Base-by-base conservation (phyloP, 1,284 basidiomycete species). In the Papiliotrema nemorosa region DNA sequence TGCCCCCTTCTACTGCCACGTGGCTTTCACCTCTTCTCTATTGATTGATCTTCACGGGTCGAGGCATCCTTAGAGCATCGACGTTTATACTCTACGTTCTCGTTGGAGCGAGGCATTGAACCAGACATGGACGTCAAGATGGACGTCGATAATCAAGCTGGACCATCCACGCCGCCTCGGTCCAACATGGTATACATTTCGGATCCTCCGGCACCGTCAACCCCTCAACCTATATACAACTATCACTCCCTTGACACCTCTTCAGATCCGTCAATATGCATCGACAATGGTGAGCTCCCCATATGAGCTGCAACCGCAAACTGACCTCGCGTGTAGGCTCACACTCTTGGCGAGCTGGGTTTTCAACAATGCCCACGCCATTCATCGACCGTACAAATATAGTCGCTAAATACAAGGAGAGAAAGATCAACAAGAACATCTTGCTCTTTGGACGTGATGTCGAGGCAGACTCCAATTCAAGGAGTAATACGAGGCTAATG, bases 311-410 rank as follows among this genome's bases (percentile, higher is more conserved):
- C 14, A 14, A 14, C 14, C 29, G 7, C 14, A 14, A 31, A 14
- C n/a, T 29, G 20, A 39, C 31, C 43, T 42, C 22, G 31, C 20
- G 13, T 27, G 18, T 52, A 78, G 78, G 93, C 52, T 84, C 90
- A 5, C 88, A 85, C 33, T 84, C 80, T 50, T 78, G 97, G 50
- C 84, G 92, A 38, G 97, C 90, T 64, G 94, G 93, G n/a, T 98
- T 90, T 73, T 76, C 76, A 3, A 70, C 67, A 4, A 69, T 73
- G 44, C 78, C 80, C 6, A 76, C 22, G 36, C 74, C 67, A 54
- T 55, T 76, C 70, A 27, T 90, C 82, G 26, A 82, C 27, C 80
- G 82, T 24, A 78, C 83, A 4, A 96, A 91, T 64, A 79, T 87
- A 38, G 79, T 90, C 18, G 81, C 89, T 42, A 86, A 86, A 62